A percentile compares a stretch with the other conserved stretches of the same genome.
Conservation (phyloP, 805 yeast genomes). For the Debaryomyces castellii region DNA sequence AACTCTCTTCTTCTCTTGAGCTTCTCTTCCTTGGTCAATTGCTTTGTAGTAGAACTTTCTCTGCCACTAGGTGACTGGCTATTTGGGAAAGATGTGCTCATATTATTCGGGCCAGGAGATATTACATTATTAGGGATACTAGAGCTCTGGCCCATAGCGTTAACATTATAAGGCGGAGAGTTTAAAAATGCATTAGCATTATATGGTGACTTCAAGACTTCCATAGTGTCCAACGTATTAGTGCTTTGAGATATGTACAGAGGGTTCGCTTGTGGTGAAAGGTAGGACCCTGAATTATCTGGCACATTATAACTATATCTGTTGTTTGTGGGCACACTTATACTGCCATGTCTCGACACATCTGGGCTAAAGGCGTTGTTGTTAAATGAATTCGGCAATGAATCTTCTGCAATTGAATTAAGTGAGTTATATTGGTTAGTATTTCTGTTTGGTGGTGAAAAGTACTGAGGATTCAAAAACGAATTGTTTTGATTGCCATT, state of each 20-base stretch:
- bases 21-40: conserved; percentile 63
- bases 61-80: conserved; percentile 6
- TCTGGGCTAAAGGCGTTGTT: conserved; percentile 30
- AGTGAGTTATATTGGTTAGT: conserved; percentile 23
- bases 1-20: conserved; percentile 78
- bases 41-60: conserved; percentile 29
- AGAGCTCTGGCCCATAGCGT: conserved; percentile 15
- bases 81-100: conserved; percentile 34
- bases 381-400: conserved; percentile 10
- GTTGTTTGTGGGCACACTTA: conserved; percentile 25
- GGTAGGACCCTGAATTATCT: conserved; percentile 27
- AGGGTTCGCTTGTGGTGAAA: conserved; percentile 33
- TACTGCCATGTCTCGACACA: conserved; percentile 28
- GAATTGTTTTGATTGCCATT: conserved; percentile 7
- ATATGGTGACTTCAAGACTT: conserved; percentile 35
- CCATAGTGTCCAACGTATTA: conserved; percentile 25
- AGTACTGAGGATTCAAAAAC: conserved; percentile 38
- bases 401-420: conserved; percentile 34
- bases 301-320: conserved; percentile 13
- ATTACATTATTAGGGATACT: conserved; percentile 25
- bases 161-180: conserved; percentile 31
- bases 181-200: conserved; percentile 27
- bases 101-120: conserved; percentile 20
- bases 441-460: conserved; percentile 35
- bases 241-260: conserved; percentile 33